Evolutionary conservation across 2,329 filamentous ascomycete species (phyloP), one percentile per base, ranked within the genome.

Genomic region (Fusarium kyushuense): DNA sequence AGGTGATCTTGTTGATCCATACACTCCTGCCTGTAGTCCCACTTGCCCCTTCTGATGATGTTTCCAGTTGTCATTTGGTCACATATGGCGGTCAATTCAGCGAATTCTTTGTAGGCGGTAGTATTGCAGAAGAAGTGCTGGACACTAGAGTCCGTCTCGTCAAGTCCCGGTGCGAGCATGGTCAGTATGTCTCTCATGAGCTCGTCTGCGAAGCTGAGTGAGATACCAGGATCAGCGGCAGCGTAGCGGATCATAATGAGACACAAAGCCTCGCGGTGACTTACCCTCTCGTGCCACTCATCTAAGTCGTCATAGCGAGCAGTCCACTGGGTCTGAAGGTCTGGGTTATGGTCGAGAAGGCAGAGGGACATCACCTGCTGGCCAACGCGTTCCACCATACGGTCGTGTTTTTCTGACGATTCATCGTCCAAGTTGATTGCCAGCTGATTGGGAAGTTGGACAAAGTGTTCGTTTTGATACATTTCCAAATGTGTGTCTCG

Each of bases 181-280:
- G 47, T 40, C 25, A 69, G 56, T 30, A 69, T 54, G 35, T 46
- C 32, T 3, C 36, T 10, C 55, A 70, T 55, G 27, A 70, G 48
- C 1, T 25, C 11, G 6, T 68, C 52, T 27, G 64, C 35, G 35
- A 70, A 70, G 5, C 13, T 40, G 19, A n/a, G 5, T 23, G 23
- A 58, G 29, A 68, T 32, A 25, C 67, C 67, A 17, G 65, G 61
- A 42, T 70, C 67, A 14, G 16, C 14, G n/a, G 38, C 54, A 14
- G 48, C 38, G 23, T 54, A 68, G 33, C 19, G 41, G 19, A 32
- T 23, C 40, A 65, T 56, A 8, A 55, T 17, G 1, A 19, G 12
- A 14, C 48, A 63, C 5, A 57, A 10, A 9, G 3, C 21, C 19
- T 67, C 47, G 21, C 65, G 41, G 6, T 11, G 12, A 1, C 13